Base-by-base conservation (phyloP, 2,329 filamentous ascomycete species). In the Colletotrichum liaoningense region DNA sequence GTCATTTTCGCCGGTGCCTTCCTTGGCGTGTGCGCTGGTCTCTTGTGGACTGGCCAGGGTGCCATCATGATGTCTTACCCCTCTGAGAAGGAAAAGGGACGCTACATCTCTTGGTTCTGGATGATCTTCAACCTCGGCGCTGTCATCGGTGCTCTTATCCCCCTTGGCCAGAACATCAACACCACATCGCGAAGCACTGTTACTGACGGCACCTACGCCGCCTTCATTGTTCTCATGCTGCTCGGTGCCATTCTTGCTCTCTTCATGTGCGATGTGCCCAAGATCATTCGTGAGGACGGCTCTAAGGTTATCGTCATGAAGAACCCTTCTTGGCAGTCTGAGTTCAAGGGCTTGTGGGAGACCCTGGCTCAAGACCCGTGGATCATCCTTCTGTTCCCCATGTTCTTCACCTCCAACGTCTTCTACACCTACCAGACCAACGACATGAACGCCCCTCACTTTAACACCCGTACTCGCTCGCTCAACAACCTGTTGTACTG, bases 51-150 rank as follows among this genome's bases (percentile, higher is more conserved):
- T 42, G 94, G 93, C 1, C 94, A 96, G 83, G 94, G 94, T 73
- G 92, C 93, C 72, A 94, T 96, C 79, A 95, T 96, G 93, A 96
- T 97, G 91, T 92, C 93, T 54, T 98, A 98, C 81, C 95, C 95
- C 1, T 87, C 89, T 24, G 95, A 98, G 84, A 83, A 90, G 42
- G 90, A 91, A 76, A 98, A 98, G 87, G 95, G 95, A 57, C 92
- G 92, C 73, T 98, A 95, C 82, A 97, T 98, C 81, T 93, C 93
- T 74, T 92, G 91, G 86, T 98, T 98, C 85, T 98, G 95, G 95
- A 92, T 95, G 81, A 97, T 98, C 79, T 98, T 98, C 88, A 98
- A 98, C 83, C 83, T 95, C 72, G 95, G 95, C 77, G 95, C 92
- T 78, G 95, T 98, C 74, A 94, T 98, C 81, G 95, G 95, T 75